These are phyloP conservation scores for Juglanconis sp. DNA, from an alignment of 2,329 filamentous ascomycete genomes.

Conservation along the genomic window DNA sequence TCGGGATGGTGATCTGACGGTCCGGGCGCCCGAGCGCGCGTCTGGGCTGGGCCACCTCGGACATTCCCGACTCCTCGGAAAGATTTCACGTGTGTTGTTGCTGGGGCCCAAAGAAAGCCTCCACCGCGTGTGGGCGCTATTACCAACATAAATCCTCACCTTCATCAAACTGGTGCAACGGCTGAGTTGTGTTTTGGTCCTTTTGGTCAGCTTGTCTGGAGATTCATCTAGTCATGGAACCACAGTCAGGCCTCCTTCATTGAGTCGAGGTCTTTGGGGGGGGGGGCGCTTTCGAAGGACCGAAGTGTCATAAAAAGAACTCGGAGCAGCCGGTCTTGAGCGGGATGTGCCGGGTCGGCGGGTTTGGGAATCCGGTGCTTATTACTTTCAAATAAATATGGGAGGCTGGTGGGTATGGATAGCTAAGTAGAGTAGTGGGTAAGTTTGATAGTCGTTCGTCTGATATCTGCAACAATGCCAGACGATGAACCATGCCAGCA, in stretches of 20 bases:
- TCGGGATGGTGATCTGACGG: no score
- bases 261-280: no score
- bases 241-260: no score
- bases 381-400: no score
- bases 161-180: conserved; percentile 2
- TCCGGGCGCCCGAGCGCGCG: not conserved
- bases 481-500: conserved; percentile 5
- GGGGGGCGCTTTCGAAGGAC: no score
- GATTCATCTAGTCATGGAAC: no score
- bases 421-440: not conserved
- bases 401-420: not conserved
- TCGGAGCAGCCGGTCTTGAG: no score
- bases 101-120: not conserved
- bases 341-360: no score
- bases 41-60: not conserved
- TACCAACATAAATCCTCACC: not conserved
- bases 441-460: conserved; percentile 1
- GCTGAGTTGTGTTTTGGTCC: not conserved
- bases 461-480: conserved; percentile 2
- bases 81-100: not conserved
- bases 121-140: not conserved
- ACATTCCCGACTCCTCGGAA: not conserved
- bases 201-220: not conserved
- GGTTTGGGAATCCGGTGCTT: no score
- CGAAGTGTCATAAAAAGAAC: no score